Conservation (phyloP, 192 early-diverging fungal species). For the Hyaloraphidium curvatum region DNA sequence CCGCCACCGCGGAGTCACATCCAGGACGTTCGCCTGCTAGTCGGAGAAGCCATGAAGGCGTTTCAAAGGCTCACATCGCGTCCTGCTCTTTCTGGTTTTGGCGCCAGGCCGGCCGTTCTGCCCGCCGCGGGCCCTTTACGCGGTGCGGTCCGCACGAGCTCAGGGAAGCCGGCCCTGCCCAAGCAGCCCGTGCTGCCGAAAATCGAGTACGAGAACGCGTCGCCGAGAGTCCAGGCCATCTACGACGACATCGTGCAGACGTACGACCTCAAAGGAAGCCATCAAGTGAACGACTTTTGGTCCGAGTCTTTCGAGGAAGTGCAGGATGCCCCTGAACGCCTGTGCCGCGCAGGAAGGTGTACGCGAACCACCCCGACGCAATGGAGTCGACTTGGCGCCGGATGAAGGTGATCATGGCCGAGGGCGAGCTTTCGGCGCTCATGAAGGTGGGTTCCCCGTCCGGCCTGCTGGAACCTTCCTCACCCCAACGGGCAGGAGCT, state of each 20-base stretch:
- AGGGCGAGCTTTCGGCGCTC: neutral
- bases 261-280: neutral
- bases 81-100: too few relatives aligned
- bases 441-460: neutral
- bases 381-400: neutral
- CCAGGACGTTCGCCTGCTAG: too few relatives aligned
- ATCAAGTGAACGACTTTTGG: constrained; percentile 1
- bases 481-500: neutral
- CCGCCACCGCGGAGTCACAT: too few relatives aligned
- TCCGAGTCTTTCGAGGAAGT: neutral
- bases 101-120: too few relatives aligned
- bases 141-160: too few relatives aligned
- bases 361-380: neutral
- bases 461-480: neutral
- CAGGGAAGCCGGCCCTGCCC: too few relatives aligned
- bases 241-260: neutral
- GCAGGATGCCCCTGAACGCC: neutral
- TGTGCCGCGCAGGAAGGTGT: neutral
- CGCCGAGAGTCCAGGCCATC: neutral
- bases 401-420: neutral
- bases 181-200: neutral
- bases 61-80: too few relatives aligned
- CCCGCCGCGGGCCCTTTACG: too few relatives aligned
- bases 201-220: neutral
- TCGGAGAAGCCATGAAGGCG: too few relatives aligned